Evolutionary conservation across 805 yeast species (phyloP).

Genomic region (Candida dendrica): DNA sequence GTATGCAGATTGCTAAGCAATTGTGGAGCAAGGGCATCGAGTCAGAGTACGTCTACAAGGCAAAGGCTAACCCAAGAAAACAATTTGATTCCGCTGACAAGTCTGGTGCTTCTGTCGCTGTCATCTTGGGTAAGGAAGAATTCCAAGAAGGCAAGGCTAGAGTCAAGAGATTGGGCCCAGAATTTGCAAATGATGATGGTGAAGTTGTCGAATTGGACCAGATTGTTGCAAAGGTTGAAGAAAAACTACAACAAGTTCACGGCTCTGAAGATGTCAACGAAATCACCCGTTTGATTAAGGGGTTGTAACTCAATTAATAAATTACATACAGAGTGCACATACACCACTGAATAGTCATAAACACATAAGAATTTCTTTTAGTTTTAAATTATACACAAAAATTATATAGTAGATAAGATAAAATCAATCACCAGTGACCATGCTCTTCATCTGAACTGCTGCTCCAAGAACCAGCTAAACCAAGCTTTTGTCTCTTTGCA

Average conservation of each 20-base stretch:
- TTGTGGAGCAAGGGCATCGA: constrained; percentile 89
- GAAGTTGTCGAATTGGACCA: constrained; percentile 60
- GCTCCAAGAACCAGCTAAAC: constrained; percentile 27
- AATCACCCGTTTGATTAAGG: constrained; percentile 55
- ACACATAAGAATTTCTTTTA: not conserved
- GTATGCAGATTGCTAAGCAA: constrained; percentile 77
- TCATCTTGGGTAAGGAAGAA: constrained; percentile 94
- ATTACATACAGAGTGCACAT: not conserved
- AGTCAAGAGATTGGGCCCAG: constrained; percentile 84
- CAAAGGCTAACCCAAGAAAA: constrained; percentile 90
- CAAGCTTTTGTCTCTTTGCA: constrained; percentile 21
- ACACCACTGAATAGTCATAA: too few species aligned
- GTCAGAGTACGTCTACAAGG: constrained; percentile 85
- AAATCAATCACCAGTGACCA: constrained; percentile 24
- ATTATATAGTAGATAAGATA: not conserved
- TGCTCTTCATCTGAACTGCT: constrained; percentile 16
- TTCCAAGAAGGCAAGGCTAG: constrained; percentile 68
- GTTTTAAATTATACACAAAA: not conserved
- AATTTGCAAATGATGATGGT: constrained; percentile 83
- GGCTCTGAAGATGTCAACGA: constrained; percentile 50
- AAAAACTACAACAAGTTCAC: constrained; percentile 43
- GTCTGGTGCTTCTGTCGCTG: constrained; percentile 83
- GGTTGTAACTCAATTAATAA: constrained; percentile 29
- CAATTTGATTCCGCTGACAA: constrained; percentile 98
- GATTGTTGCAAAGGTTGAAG: constrained; percentile 45